phyloP scores from a whole-genome alignment of 495 filamentous ascomycete genomes.

The Penicillium dipodomyicola region DNA sequence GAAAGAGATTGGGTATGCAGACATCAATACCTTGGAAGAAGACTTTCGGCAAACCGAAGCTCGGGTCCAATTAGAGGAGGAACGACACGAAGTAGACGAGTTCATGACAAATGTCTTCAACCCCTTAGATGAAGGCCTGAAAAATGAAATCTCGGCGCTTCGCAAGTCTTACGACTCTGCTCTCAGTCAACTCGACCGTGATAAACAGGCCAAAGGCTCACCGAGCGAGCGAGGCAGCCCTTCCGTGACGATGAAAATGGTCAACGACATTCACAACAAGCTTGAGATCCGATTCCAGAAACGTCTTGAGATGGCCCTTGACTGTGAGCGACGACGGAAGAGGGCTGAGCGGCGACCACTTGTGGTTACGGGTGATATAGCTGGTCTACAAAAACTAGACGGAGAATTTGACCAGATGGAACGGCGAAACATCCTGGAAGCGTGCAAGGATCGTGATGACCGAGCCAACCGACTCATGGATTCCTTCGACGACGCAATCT shows the following conservation, averaged over 20 bases:
- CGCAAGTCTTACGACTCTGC: constrained; percentile 50
- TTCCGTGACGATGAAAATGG: constrained; percentile 45
- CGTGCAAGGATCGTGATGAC: constrained; percentile 48
- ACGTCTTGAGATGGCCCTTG: constrained; percentile 49
- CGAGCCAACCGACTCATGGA: constrained; percentile 54
- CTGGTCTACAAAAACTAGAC: constrained; percentile 47
- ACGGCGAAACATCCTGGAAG: constrained; percentile 49
- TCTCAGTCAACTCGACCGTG: constrained; percentile 43
- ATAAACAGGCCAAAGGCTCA: constrained; percentile 39
- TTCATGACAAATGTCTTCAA: constrained; percentile 54
- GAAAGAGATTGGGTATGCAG: constrained; percentile 60
- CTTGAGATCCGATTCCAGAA: constrained; percentile 52
- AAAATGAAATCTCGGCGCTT: constrained; percentile 52
- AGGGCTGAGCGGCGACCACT: constrained; percentile 51
- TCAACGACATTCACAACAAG: constrained; percentile 47
- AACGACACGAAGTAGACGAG: constrained; percentile 52
- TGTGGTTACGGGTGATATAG: constrained; percentile 51
- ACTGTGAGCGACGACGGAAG: constrained; percentile 52
- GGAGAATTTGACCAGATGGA: constrained; percentile 55
- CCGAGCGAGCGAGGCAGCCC: constrained; percentile 35
- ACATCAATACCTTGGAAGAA: constrained; percentile 59
- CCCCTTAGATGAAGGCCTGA: constrained; percentile 49
- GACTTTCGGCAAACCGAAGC: constrained; percentile 58
- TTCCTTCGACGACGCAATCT: constrained; percentile 51
- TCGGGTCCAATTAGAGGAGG: constrained; percentile 53